Percentiles rank a stretch among this genome's conserved stretches.
Conservation (phyloP, 228 moss, liverwort and hornwort species). For the Sphagnum fallax region DNA sequence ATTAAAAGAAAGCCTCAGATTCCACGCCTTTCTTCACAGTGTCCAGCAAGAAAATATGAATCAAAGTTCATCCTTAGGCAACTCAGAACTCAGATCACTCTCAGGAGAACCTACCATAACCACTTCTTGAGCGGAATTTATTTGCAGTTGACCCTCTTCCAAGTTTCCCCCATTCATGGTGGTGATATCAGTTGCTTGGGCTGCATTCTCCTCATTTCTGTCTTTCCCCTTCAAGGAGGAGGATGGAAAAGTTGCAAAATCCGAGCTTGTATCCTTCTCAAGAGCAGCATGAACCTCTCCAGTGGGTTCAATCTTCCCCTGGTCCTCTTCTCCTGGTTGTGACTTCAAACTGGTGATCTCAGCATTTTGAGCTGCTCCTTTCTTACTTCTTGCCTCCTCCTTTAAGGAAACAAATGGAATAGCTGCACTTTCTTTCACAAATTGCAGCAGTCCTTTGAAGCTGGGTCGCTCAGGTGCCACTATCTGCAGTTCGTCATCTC, state of each 20-base stretch:
- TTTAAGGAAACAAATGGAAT: constrained; percentile 24
- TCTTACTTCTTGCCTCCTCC: constrained; percentile 4
- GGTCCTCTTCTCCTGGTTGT: constrained; percentile 1
- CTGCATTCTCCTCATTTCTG: not conserved
- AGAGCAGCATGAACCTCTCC: not conserved
- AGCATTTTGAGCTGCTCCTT: not conserved
- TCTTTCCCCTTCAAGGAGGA: no score
- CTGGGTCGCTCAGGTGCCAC: constrained; percentile 28
- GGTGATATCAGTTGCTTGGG: not conserved
- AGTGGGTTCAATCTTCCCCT: not conserved
- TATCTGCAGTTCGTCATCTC: constrained; percentile 22
- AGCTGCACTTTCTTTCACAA: constrained; percentile 51
- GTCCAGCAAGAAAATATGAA: not conserved
- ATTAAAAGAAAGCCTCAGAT: no score
- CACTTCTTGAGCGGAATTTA: constrained; percentile 2
- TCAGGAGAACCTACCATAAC: not conserved
- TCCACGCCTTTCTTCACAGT: no score
- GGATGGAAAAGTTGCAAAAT: no score
- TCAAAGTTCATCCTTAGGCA: constrained; percentile 40
- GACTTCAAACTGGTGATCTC: no score
- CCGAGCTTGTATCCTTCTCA: not conserved
- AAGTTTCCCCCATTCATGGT: constrained; percentile 1
- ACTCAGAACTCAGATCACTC: not conserved
- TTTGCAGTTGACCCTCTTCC: not conserved
- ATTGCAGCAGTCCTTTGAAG: constrained; percentile 56